A percentile compares a stretch with the other conserved stretches of the same genome.
Conservation (phyloP, 202 grass and related monocot genomes). For the Hordeum pubiflorum region DNA sequence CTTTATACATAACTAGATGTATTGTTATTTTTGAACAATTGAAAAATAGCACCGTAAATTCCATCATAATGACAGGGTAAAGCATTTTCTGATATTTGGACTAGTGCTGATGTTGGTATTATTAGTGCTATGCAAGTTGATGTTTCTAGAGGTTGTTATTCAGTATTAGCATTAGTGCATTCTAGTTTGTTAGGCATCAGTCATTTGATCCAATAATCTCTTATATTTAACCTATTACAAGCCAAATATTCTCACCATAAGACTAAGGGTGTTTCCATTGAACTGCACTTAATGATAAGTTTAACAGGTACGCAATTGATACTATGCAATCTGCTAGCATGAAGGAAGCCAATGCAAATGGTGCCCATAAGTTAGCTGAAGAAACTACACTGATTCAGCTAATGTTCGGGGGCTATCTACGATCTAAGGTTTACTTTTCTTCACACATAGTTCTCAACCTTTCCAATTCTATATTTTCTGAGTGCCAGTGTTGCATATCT, state of each 20-base stretch:
- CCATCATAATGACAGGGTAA: background rate
- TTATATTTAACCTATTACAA: background rate
- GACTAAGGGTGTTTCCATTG: slow-evolving; percentile 19
- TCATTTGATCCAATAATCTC: background rate
- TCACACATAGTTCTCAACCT: background rate
- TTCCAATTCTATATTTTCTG: slow-evolving; percentile 10
- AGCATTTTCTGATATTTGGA: background rate
- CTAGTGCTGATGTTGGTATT: background rate
- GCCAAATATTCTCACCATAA: background rate
- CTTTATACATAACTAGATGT: no score
- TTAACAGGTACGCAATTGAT: slow-evolving; percentile 81
- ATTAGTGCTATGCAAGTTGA: background rate
- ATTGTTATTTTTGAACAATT: background rate
- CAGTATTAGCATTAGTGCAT: background rate
- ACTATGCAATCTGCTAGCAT: slow-evolving; percentile 77
- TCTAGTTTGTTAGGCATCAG: background rate
- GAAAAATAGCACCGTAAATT: background rate
- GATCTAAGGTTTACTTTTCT: slow-evolving; percentile 70
- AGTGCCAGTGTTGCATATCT: background rate
- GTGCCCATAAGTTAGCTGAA: slow-evolving; percentile 38
- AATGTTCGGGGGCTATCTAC: slow-evolving; percentile 84
- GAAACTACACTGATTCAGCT: slow-evolving; percentile 81
- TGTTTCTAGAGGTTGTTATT: slow-evolving; percentile 3
- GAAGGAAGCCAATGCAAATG: slow-evolving; percentile 55
- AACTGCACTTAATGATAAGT: slow-evolving; percentile 20